These are phyloP conservation scores for Nakazawaea wickerhamii DNA, from an alignment of 805 yeast species.

Conservation along the genomic window DNA sequence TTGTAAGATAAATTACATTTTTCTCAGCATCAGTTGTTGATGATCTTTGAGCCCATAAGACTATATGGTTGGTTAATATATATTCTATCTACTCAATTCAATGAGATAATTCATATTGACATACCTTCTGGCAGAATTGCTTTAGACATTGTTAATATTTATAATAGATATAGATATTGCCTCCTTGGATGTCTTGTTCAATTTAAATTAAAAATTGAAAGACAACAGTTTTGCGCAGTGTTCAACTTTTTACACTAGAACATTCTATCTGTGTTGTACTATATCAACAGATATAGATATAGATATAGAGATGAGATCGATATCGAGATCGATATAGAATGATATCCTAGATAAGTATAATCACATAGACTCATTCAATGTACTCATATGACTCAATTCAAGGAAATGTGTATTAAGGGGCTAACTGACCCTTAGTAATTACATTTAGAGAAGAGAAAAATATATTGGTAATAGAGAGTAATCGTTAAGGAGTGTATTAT, in stretches of 20 bases:
- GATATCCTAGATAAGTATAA: too few relatives aligned
- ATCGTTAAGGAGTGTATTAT: too few relatives aligned
- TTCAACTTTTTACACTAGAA: too few relatives aligned
- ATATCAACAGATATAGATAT: too few relatives aligned
- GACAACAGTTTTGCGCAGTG: too few relatives aligned
- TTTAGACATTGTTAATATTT: conserved; percentile 3
- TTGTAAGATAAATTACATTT: conserved; percentile 71
- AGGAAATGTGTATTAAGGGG: neutral
- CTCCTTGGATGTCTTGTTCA: neutral
- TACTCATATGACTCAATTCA: neutral
- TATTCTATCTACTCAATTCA: neutral
- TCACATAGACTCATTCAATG: too few relatives aligned
- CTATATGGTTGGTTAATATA: conserved; percentile 34
- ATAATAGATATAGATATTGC: neutral
- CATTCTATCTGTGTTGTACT: too few relatives aligned
- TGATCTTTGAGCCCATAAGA: conserved; percentile 97
- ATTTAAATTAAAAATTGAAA: too few relatives aligned
- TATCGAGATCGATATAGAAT: too few relatives aligned
- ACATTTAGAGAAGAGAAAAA: neutral
- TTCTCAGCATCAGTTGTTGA: conserved; percentile 63
- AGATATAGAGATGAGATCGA: too few relatives aligned
- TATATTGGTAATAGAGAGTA: too few relatives aligned
- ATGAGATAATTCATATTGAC: neutral
- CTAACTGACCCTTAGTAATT: neutral
- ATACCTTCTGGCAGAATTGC: conserved; percentile 8